These are phyloP conservation scores for Immersiporthe knoxdaviesiana DNA, from an alignment of 2,329 filamentous ascomycete species.

Conservation along the genomic window DNA sequence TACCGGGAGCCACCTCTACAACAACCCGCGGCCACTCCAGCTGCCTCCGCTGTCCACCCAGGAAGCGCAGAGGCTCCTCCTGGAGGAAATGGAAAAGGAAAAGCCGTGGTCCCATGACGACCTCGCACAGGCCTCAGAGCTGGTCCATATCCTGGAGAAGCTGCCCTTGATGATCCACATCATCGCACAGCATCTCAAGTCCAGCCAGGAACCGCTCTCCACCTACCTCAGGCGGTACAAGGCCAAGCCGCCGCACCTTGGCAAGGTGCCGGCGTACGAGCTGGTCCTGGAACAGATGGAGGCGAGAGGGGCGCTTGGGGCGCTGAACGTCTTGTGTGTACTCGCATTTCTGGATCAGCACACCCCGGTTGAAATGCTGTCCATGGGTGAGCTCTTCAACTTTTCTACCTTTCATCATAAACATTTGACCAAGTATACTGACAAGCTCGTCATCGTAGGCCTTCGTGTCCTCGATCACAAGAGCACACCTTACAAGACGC, in stretches of 20 bases:
- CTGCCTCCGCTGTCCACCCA: constrained; percentile 57
- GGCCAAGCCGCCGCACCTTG: constrained; percentile 55
- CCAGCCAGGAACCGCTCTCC: constrained; percentile 62
- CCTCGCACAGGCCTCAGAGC: constrained; percentile 57
- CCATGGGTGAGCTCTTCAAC: constrained; percentile 48
- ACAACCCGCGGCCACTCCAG: constrained; percentile 60
- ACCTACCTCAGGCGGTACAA: constrained; percentile 63
- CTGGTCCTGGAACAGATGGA: constrained; percentile 55
- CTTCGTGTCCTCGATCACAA: constrained; percentile 48
- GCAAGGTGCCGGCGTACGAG: constrained; percentile 51
- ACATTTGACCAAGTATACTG: not conserved
- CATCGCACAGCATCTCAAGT: constrained; percentile 63
- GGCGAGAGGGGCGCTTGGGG: constrained; percentile 51
- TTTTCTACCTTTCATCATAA: not conserved
- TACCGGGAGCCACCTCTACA: constrained; percentile 59
- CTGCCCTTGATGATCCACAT: constrained; percentile 71
- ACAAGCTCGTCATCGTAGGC: constrained; percentile 37
- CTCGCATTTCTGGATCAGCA: constrained; percentile 68
- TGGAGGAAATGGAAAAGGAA: constrained; percentile 64
- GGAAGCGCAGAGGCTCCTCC: constrained; percentile 63
- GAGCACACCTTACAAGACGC: constrained; percentile 50
- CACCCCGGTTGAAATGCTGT: constrained; percentile 68
- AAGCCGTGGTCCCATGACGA: constrained; percentile 59
- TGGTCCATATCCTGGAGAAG: constrained; percentile 66
- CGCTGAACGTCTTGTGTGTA: constrained; percentile 66